phyloP scores from a whole-genome alignment of 306 rosid species.

The Medicago lupulina region DNA sequence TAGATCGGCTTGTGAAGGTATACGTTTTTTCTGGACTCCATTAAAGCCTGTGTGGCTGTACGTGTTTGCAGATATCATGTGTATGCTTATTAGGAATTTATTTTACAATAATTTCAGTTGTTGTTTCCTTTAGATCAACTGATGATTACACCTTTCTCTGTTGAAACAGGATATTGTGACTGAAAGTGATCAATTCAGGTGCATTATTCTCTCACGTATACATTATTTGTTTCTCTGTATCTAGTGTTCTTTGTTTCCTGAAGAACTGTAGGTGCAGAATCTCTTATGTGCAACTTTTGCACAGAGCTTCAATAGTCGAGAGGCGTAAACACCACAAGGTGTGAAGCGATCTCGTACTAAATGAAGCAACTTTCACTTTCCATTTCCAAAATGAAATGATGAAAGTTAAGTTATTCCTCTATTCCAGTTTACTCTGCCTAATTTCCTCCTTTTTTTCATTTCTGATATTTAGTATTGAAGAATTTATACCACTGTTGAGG shows the following conservation, averaged over 20 bases:
- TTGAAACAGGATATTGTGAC: conserved; percentile 97
- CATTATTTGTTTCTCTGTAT: conserved; percentile 38
- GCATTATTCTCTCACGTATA: conserved; percentile 41
- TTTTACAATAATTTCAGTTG: conserved; percentile 35
- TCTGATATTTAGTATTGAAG: conserved; percentile 78
- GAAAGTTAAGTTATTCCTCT: conserved; percentile 1
- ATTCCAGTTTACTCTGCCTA: conserved; percentile 24
- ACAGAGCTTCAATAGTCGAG: conserved; percentile 31
- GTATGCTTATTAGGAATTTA: conserved; percentile 33
- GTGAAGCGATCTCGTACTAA: conserved; percentile 43
- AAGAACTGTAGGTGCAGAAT: conserved; percentile 37
- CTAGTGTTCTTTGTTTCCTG: conserved; percentile 36
- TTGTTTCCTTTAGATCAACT: conserved; percentile 36
- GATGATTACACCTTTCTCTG: conserved; percentile 46
- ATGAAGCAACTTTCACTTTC: conserved; percentile 32
- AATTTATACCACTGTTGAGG: conserved; percentile 96
- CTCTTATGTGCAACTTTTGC: conserved; percentile 34
- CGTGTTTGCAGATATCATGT: not conserved
- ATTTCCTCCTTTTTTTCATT: conserved; percentile 38
- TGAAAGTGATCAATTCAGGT: conserved; percentile 99
- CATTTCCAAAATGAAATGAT: conserved; percentile 11
- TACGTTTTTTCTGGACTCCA: conserved; percentile 27
- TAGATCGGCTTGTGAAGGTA: conserved; percentile 99
- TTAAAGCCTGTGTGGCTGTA: conserved; percentile 15
- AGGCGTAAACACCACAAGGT: conserved; percentile 35